These are phyloP conservation scores for Aspergillus ostianus DNA, from an alignment of 495 filamentous ascomycete genomes.

Conservation along the genomic window DNA sequence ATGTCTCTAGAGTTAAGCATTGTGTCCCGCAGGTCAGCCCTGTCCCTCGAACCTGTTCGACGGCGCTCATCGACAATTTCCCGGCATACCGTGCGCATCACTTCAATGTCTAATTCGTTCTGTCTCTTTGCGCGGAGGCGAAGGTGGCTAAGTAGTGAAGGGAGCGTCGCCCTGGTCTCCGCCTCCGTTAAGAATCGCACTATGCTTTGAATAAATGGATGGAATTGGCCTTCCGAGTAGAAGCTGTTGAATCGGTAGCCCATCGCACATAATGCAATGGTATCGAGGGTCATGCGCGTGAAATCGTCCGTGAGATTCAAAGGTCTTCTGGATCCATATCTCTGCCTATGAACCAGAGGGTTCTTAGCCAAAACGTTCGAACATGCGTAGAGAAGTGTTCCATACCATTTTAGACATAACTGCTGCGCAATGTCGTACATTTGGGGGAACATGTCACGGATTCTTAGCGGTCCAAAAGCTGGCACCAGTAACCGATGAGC, in stretches of 20 bases:
- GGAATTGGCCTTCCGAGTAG: constrained; percentile 62
- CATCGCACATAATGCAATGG: constrained; percentile 71
- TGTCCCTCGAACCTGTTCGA: constrained; percentile 49
- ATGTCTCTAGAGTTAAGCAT: constrained; percentile 66
- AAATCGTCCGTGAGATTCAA: constrained; percentile 68
- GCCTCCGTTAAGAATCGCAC: constrained; percentile 54
- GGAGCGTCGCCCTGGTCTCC: no score
- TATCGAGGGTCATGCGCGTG: constrained; percentile 71
- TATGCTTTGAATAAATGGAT: constrained; percentile 70
- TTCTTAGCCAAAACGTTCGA: no score
- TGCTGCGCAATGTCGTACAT: background rate
- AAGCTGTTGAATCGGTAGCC: constrained; percentile 73
- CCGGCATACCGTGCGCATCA: constrained; percentile 52
- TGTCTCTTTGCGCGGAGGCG: constrained; percentile 53
- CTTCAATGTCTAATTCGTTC: constrained; percentile 56
- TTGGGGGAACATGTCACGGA: constrained; percentile 63
- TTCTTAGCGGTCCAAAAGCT: constrained; percentile 69
- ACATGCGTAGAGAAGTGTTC: no score
- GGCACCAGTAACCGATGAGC: constrained; percentile 66
- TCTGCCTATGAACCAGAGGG: no score
- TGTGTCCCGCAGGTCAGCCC: constrained; percentile 67
- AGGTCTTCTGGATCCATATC: constrained; percentile 52
- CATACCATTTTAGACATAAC: no score
- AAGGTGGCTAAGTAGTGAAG: no score
- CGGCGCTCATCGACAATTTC: constrained; percentile 60